A percentile compares a stretch with the other conserved stretches of the same genome.
Conservation (phyloP, 2,329 filamentous ascomycete genomes). For the Sporothrix euskadiensis region DNA sequence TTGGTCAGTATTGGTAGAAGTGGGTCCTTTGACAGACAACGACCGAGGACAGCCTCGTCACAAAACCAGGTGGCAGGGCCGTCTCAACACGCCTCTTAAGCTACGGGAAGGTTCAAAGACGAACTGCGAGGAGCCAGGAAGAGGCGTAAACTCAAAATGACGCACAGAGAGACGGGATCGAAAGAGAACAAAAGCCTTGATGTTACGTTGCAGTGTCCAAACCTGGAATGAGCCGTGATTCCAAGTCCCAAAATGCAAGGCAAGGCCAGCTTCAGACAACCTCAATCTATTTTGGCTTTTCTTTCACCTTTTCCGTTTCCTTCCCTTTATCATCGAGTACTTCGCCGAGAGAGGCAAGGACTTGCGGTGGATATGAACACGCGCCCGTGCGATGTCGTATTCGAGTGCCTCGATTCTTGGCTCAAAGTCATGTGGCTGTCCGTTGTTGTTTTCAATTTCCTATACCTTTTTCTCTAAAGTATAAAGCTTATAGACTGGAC, state of each 20-base stretch:
- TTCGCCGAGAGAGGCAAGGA: background rate
- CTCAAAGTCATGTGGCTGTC: background rate
- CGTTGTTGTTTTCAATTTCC: background rate
- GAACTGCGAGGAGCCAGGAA: background rate
- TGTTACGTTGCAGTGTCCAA: constrained; percentile 21
- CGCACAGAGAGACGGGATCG: background rate
- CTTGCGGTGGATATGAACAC: background rate
- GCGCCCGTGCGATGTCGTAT: background rate
- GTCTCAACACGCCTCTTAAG: constrained; percentile 4
- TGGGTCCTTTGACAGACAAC: background rate
- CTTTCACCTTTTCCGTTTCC: background rate
- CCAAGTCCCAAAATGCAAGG: constrained; percentile 19
- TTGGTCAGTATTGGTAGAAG: constrained; percentile 2
- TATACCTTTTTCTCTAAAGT: no score
- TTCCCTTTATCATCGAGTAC: background rate
- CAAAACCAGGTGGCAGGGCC: background rate
- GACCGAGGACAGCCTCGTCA: background rate
- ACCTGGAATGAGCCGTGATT: constrained; percentile 21
- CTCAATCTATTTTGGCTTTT: background rate
- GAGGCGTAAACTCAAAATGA: background rate
- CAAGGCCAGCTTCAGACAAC: background rate
- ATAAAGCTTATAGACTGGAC: background rate
- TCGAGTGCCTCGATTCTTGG: background rate
- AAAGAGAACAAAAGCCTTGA: background rate
- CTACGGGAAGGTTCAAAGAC: background rate